Base-by-base conservation (phyloP, 2,329 filamentous ascomycete species). In the Nemania diffusa region DNA sequence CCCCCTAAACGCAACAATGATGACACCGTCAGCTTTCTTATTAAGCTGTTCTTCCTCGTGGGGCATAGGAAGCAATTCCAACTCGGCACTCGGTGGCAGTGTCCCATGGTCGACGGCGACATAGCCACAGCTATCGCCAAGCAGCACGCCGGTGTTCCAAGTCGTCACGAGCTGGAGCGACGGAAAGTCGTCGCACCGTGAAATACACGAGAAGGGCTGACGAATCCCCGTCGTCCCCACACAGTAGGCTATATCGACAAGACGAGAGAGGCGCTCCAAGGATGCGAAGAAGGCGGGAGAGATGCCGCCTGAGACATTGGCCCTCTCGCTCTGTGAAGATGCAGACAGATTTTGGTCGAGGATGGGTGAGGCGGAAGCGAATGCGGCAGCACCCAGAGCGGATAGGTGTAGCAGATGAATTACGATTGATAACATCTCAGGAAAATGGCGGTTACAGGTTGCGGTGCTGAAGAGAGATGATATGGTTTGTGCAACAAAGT, bases 201-300 rank as follows among this genome's bases (percentile, higher is more conserved):
- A 96, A 15, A 90, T 87, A 79, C 96, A 99, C 34, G 85, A 81
- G 78, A 99, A 99, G 0, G 96, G 96, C 72, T 90, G 89, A 57
- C 86, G 84, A 68, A 99, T 90, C 44, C 95, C 96, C 0, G 92
- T 91, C 5, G 87, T 90, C 69, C 94, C 94, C 65, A 98, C 92
- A 79, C 96, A 99, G 81, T 98, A 98, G 55, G 93, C 85, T 67
- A 98, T 96, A 78, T 99, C 96, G 69, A 97, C 95, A 27, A 98
- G 87, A 61, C 94, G 90, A n/a, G 95, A 89, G 62, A 95, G 84
- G 75, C 97, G 92, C 79, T 97, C 94, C 15, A 99, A 88, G 20
- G 92, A 90, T 65, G 87, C 83, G 80, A 97, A 98, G 68, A 97
- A 85, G 26, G 83, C 75, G 29, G 80, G 75, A 4, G 91, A 90